Base-by-base conservation (phyloP, 306 rosid species). In the Prunus davidiana region DNA sequence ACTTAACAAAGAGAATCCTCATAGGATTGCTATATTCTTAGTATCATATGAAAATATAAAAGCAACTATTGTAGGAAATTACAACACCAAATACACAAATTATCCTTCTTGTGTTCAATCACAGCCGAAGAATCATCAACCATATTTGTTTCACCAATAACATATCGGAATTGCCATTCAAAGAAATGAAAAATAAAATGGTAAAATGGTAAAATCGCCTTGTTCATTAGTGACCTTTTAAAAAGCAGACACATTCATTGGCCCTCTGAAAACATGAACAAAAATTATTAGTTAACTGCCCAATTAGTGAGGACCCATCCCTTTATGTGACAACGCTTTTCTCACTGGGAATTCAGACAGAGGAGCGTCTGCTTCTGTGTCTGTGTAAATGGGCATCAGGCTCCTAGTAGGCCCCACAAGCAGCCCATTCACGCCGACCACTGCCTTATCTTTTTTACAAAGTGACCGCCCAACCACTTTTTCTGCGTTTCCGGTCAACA, bases 351-450 rank as follows among this genome's bases (percentile, higher is more conserved):
- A 25, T 1, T 19, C 68, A 41, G 71, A 79, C 22, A 27, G 75
- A 8, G 75, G 83, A 79, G 81, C 83, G 86, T 75, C 75, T 75
- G 62, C 13, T 62, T 20, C 43, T 7, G 43, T 34, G 41, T 38
- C 9, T 8, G 61, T 45, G 69, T 1, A 61, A 52, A 32, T 11
- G 73, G 71, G 49, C 30, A 34, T 16, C 55, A 28, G 78, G 67
- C 73, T 80, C 43, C 4, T 55, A 10, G 49, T 57, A 8, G 82
- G 80, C 61, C 79, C 89, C 82, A 70, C 74, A 0, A 2, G 61
- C 63, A 69, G 88, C 75, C 80, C 84, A 85, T 69, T 65, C 57
- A 69, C 74, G 77, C 83, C 83, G 87, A 80, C 89, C 82, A 25
- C 10, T 34, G 62, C 7, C 52, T 45, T 2, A 19, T 74, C 73